Conservation (phyloP, 2,329 filamentous ascomycete genomes). For the Pestalotiopsis sp. region DNA sequence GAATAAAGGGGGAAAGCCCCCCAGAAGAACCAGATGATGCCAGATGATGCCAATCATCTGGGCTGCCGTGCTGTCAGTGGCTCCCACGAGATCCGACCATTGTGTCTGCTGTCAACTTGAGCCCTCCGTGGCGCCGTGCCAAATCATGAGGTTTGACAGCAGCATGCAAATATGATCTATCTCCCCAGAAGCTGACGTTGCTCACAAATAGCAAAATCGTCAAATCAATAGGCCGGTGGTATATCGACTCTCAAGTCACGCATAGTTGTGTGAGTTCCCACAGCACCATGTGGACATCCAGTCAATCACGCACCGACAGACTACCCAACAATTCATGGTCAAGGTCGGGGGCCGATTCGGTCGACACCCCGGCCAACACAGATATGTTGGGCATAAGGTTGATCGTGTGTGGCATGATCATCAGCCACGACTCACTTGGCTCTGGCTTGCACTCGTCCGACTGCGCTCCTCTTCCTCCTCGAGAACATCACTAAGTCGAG, state of each 20-base stretch:
- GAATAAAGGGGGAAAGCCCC: neutral
- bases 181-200: neutral
- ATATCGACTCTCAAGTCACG: neutral
- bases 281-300: neutral
- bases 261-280: neutral
- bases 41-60: neutral
- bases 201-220: neutral
- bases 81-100: neutral
- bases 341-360: neutral
- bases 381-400: neutral
- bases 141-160: neutral
- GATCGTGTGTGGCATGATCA: neutral
- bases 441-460: slow-evolving; percentile 71
- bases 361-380: neutral
- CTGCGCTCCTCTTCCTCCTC: slow-evolving; percentile 84
- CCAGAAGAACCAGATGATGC: neutral
- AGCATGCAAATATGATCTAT: neutral
- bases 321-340: neutral
- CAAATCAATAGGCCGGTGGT: neutral
- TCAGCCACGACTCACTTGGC: slow-evolving; percentile 56
- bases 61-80: neutral
- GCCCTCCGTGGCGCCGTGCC: neutral
- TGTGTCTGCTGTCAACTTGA: neutral
- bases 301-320: neutral
- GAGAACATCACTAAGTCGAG: slow-evolving; percentile 83